Base-by-base conservation (phyloP, 306 rosid species). In the Cicer pinnatifidum region DNA sequence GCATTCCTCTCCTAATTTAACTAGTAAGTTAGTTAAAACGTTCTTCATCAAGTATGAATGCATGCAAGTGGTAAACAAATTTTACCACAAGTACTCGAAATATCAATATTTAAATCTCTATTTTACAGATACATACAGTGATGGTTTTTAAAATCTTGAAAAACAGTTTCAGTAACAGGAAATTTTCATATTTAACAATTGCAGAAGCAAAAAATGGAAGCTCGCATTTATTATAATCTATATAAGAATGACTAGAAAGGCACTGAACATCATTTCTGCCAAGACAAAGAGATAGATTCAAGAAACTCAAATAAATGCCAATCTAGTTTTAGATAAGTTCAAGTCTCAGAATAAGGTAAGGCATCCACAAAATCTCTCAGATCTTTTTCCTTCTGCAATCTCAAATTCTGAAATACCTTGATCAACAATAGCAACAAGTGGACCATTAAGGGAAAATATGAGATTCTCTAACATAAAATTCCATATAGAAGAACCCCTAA, bases 21-120 rank as follows among this genome's bases (percentile, higher is more conserved):
- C 41, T 67, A 8, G 83, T 60, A 56, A 65, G n/a, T 13, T 80
- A 20, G 71, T 58, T 58, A 37, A 74, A 73, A 67, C 16, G 8
- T 48, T 50, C 43, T 20, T 37, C 16, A 67, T 13, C 43, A 4
- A 46, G 11, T 72, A 41, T 28, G 73, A 72, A 65, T n/a, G 43
- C 48, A 23, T 46, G 64, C 63, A 56, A 38, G 13, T 23, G 39
- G 37, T 44, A 79, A 53, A 46, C 73, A 54, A 64, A 56, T 33
- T 71, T 64, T 35, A 19, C 52, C 67, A 15, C 10, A 63, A 5
- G 64, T 46, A 78, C 61, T 70, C 7, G 12, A 60, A 48, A 70
- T 78, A 50, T 50, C 43, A 40, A 19, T 45, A 45, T 40, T 15
- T 11, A 37, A 77, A 68, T 37, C 69, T 77, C 54, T 54, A 69